phyloP scores from a whole-genome alignment of 805 yeast species.

The Yarrowia keelungensis region DNA sequence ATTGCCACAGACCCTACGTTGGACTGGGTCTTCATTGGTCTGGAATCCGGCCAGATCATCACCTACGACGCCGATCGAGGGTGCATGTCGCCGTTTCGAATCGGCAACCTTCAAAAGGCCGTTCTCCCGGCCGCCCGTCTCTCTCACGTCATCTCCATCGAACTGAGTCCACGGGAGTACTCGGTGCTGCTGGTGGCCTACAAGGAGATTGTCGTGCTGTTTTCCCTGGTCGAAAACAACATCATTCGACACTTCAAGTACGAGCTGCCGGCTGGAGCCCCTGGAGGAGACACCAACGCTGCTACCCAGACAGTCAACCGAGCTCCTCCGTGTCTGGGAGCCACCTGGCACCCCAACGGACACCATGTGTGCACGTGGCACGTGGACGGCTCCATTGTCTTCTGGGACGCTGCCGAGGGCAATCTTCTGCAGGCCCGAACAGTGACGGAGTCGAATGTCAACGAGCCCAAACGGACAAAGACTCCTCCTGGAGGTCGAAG shows the following conservation, averaged over 20 bases:
- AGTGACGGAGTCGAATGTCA: conserved; percentile 67
- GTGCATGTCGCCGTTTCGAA: conserved; percentile 63
- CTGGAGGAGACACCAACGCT: conserved; percentile 65
- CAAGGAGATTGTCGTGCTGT: conserved; percentile 69
- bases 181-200: conserved; percentile 80
- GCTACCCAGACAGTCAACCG: conserved; percentile 46
- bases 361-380: conserved; percentile 80
- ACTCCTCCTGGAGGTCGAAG: conserved; percentile 44
- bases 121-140: conserved; percentile 63
- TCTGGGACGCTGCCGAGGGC: conserved; percentile 91
- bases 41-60: conserved; percentile 72
- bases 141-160: conserved; percentile 70
- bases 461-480: conserved; percentile 54
- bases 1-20: conserved; percentile 83
- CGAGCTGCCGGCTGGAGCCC: conserved; percentile 68
- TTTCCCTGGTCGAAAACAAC: conserved; percentile 66
- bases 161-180: conserved; percentile 89
- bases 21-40: conserved; percentile 85
- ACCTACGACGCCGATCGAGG: conserved; percentile 87
- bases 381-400: conserved; percentile 81
- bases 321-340: conserved; percentile 56
- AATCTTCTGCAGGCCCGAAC: conserved; percentile 76
- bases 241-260: conserved; percentile 66
- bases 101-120: conserved; percentile 75
- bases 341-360: conserved; percentile 93